phyloP scores from a whole-genome alignment of 371 early-diverging fungal species.

The Catenaria anguillulae region DNA sequence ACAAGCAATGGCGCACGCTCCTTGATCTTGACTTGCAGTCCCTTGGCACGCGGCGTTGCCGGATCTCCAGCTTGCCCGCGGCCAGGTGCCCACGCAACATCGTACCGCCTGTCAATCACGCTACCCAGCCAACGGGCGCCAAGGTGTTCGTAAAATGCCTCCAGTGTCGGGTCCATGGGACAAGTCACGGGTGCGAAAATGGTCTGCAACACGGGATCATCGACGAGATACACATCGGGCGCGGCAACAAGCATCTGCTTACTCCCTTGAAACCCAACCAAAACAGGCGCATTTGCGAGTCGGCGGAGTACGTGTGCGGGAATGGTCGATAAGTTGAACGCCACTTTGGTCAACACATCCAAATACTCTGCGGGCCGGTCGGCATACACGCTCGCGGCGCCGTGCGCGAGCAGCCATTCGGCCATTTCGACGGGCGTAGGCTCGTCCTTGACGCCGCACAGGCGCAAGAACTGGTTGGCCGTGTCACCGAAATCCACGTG shows the following conservation, averaged over 20 bases:
- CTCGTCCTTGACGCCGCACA: slow-evolving; percentile 75
- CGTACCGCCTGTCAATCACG: slow-evolving; percentile 23
- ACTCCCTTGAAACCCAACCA: slow-evolving; percentile 29
- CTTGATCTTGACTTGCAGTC: slow-evolving; percentile 48
- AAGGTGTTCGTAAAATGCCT: slow-evolving; percentile 45
- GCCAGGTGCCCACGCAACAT: no score
- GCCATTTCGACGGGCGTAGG: slow-evolving; percentile 64
- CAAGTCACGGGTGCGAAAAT: slow-evolving; percentile 58
- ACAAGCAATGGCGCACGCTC: slow-evolving; percentile 63
- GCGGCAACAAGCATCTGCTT: slow-evolving; percentile 54
- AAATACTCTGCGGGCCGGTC: slow-evolving; percentile 42
- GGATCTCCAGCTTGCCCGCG: not conserved
- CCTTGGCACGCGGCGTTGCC: slow-evolving; percentile 25
- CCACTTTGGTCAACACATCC: slow-evolving; percentile 52
- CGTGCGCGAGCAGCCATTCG: slow-evolving; percentile 2
- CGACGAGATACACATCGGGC: slow-evolving; percentile 55
- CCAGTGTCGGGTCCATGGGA: slow-evolving; percentile 47
- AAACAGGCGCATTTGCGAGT: slow-evolving; percentile 42
- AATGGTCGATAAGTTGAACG: slow-evolving; percentile 44
- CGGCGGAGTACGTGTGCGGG: slow-evolving; percentile 32
- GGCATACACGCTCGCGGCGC: not conserved
- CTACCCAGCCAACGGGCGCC: slow-evolving; percentile 54
- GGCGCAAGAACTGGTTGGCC: slow-evolving; percentile 59
- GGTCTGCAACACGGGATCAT: slow-evolving; percentile 58
- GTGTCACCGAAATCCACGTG: slow-evolving; percentile 55